Conservation (phyloP, 1,284 basidiomycete genomes). For the Rhodotorula sp. region DNA sequence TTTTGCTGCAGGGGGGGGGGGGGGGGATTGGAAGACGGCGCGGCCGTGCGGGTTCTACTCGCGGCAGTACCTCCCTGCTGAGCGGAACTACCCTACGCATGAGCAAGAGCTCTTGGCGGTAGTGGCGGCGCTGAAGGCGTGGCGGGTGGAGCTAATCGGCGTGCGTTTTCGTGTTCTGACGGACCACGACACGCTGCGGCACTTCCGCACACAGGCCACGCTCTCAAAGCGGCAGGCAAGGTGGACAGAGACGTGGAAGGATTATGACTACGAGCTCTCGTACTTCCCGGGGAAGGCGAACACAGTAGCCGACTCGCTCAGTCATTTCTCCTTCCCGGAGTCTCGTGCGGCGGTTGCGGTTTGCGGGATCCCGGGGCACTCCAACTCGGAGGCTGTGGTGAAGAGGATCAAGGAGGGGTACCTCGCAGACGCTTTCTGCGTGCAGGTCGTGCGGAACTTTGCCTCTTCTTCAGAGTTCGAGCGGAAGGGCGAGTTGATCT, state of each 20-base stretch:
- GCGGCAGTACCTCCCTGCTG: conserved; percentile 21
- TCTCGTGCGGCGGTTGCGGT: background rate
- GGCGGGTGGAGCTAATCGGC: background rate
- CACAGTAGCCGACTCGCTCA: conserved; percentile 45
- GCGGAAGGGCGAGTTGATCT: conserved; percentile 46
- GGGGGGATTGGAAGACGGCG: conserved; percentile 14
- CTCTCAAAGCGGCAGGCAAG: background rate
- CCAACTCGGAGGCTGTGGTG: conserved; percentile 32
- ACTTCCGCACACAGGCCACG: background rate
- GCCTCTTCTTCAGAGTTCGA: background rate
- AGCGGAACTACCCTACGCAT: conserved; percentile 34
- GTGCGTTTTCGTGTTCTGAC: background rate
- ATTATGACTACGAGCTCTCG: conserved; percentile 48
- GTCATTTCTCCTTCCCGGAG: conserved; percentile 9
- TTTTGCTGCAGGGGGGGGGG: conserved; percentile 23
- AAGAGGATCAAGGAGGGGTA: conserved; percentile 47
- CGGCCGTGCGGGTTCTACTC: conserved; percentile 30
- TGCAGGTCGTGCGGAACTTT: conserved; percentile 32
- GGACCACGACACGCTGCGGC: background rate
- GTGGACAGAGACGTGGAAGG: conserved; percentile 43
- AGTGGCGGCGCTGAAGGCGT: background rate
- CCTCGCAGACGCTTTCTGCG: conserved; percentile 44
- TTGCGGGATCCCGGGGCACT: conserved; percentile 52
- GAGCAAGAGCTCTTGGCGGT: background rate
- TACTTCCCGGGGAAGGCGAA: conserved; percentile 48